Conservation (phyloP, 345 rosid genomes). For the Populus alba region DNA sequence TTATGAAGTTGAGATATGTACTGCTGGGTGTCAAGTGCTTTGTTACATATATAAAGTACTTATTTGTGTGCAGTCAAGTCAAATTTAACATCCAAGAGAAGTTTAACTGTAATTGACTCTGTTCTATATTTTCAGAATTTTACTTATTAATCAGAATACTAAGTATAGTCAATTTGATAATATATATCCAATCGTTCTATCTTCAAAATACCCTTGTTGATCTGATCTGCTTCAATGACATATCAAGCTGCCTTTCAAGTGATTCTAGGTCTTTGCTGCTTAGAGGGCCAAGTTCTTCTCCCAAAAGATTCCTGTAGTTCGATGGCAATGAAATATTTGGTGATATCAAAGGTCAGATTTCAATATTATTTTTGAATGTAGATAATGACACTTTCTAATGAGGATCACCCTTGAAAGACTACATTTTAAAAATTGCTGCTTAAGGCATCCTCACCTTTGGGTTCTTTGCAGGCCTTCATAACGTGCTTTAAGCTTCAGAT, state of each 20-base stretch:
- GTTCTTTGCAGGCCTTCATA: constrained; percentile 79
- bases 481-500: constrained; percentile 88
- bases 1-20: neutral
- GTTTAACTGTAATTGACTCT: neutral
- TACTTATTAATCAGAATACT: neutral
- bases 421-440: neutral
- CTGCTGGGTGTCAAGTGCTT: neutral
- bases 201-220: constrained; percentile 57
- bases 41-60: neutral
- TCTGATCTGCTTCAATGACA: constrained; percentile 85
- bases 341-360: neutral
- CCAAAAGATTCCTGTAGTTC: constrained; percentile 62
- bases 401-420: neutral
- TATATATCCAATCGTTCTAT: neutral
- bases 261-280: constrained; percentile 86
- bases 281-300: constrained; percentile 89
- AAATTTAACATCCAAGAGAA: neutral
- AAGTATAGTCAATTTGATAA: neutral
- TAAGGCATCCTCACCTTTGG: constrained; percentile 50
- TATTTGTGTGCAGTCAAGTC: neutral
- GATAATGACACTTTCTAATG: neutral
- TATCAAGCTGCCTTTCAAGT: constrained; percentile 92
- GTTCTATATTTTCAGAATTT: neutral
- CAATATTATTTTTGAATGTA: neutral
- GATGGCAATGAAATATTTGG: neutral